Percentiles rank a stretch among this genome's conserved stretches.
Evolutionary conservation across 2,329 filamentous ascomycete species (phyloP).

Genomic region (Ophiostoma fasciatum): DNA sequence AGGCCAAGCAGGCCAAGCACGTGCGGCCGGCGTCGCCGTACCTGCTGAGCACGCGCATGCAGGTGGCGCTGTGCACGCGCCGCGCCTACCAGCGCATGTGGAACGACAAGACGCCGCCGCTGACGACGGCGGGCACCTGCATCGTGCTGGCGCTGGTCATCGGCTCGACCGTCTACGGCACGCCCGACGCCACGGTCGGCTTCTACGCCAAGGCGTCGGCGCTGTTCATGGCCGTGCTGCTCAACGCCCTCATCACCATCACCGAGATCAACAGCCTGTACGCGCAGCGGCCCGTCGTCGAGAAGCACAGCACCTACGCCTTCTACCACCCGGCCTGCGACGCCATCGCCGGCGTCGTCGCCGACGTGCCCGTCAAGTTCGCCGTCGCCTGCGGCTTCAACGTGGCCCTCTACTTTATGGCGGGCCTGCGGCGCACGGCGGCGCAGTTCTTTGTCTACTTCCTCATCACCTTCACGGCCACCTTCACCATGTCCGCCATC

Average conservation of each 20-base stretch:
- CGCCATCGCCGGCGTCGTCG: constrained; percentile 74
- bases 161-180: constrained; percentile 10
- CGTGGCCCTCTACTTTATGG: constrained; percentile 72
- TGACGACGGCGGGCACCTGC: constrained; percentile 69
- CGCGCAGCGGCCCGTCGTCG: constrained; percentile 77
- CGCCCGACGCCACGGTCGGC: constrained; percentile 22
- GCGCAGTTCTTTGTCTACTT: constrained; percentile 77
- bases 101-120: constrained; percentile 59
- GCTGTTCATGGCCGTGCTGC: constrained; percentile 73
- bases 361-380: constrained; percentile 72
- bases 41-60: constrained; percentile 41
- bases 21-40: constrained; percentile 43
- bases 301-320: constrained; percentile 77
- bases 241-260: constrained; percentile 71
- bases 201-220: constrained; percentile 50
- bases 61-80: constrained; percentile 35
- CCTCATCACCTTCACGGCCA: constrained; percentile 58
- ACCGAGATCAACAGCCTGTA: constrained; percentile 79
- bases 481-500: constrained; percentile 70
- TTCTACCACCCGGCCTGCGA: constrained; percentile 83
- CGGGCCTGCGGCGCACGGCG: constrained; percentile 58
- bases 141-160: constrained; percentile 32
- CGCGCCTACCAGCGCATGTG: constrained; percentile 68
- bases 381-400: constrained; percentile 65
- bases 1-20: constrained; percentile 29